Base-by-base conservation (phyloP, 164 flowering plant species). In the Aristolochia fimbriata region DNA sequence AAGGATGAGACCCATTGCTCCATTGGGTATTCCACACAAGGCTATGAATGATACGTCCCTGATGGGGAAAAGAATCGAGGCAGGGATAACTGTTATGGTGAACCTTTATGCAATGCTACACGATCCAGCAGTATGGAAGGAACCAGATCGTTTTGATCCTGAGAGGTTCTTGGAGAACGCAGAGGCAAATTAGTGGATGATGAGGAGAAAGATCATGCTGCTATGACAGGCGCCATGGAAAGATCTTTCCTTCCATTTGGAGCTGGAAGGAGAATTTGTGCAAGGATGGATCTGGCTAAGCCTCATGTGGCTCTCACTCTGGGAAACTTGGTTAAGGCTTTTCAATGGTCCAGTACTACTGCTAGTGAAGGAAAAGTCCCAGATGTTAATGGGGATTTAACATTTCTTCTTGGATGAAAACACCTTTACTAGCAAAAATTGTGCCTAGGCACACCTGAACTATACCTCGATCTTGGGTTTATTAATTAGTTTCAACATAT, bases 281-380 rank as follows among this genome's bases (percentile, higher is more conserved):
- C n/a, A n/a, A n/a, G n/a, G n/a, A n/a, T n/a, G n/a, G n/a, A n/a
- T n/a, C n/a, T n/a, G n/a, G n/a, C n/a, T n/a, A n/a, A n/a, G n/a
- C n/a, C n/a, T n/a, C n/a, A n/a, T n/a, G n/a, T n/a, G n/a, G n/a
- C n/a, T n/a, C n/a, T n/a, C n/a, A n/a, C n/a, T n/a, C n/a, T n/a
- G n/a, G n/a, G n/a, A n/a, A n/a, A n/a, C n/a, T n/a, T n/a, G n/a
- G 72, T 30, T 5, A 69, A 64, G 57, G 51, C 60, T 50, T 23
- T 30, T 64, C 20, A 61, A n/a, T 69, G 72, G 72, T 25, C 55
- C 17, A 2, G 61, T 20, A 64, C 20, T 2, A 60, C 49, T 2
- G 68, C n/a, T n/a, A n/a, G n/a, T n/a, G n/a, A 60, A 12, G 68
- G 65, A 22, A 14, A 60, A 31, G 48, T 64, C 17, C 72, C 72